Conservation (phyloP, 2,329 filamentous ascomycete genomes). For the Biscogniauxia marginata region DNA sequence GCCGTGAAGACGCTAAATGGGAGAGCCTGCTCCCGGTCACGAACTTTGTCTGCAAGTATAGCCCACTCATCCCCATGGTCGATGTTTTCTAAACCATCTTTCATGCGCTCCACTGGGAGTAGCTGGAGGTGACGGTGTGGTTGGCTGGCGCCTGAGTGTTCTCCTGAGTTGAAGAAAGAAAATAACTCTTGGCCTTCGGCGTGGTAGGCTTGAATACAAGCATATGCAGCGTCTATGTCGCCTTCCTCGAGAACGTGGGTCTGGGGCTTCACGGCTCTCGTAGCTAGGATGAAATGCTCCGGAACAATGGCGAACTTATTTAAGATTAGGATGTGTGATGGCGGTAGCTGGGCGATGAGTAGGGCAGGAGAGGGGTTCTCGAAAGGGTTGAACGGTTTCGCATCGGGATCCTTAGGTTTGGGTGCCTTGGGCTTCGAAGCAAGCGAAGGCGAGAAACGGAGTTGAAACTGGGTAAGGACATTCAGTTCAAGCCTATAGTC, state of each 20-base stretch:
- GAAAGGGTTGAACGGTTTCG: slow-evolving; percentile 61
- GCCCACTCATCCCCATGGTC: slow-evolving; percentile 41
- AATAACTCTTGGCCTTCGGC: slow-evolving; percentile 45
- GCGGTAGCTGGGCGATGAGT: slow-evolving; percentile 53
- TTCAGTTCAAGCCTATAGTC: background rate
- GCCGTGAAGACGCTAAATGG: slow-evolving; percentile 48
- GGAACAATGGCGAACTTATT: slow-evolving; percentile 75
- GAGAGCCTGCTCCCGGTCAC: slow-evolving; percentile 19
- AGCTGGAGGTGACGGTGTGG: slow-evolving; percentile 71
- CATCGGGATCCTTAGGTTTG: slow-evolving; percentile 37
- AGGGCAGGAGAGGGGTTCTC: slow-evolving; percentile 54
- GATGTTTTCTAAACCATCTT: slow-evolving; percentile 43
- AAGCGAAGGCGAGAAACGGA: slow-evolving; percentile 68
- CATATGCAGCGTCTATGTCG: slow-evolving; percentile 61
- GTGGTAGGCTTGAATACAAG: slow-evolving; percentile 59
- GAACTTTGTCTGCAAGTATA: slow-evolving; percentile 45
- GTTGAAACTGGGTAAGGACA: slow-evolving; percentile 58
- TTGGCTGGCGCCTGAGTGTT: slow-evolving; percentile 68
- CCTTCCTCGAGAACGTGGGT: slow-evolving; percentile 58
- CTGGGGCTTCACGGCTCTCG: slow-evolving; percentile 62
- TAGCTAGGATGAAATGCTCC: slow-evolving; percentile 71
- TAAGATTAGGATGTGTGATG: slow-evolving; percentile 63
- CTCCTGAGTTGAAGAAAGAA: slow-evolving; percentile 70
- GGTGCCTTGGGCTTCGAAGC: slow-evolving; percentile 62
- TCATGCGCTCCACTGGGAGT: slow-evolving; percentile 65